These are phyloP conservation scores for Suhomyces bribrorum DNA, from an alignment of 1,139 yeast species.

Conservation along the genomic window DNA sequence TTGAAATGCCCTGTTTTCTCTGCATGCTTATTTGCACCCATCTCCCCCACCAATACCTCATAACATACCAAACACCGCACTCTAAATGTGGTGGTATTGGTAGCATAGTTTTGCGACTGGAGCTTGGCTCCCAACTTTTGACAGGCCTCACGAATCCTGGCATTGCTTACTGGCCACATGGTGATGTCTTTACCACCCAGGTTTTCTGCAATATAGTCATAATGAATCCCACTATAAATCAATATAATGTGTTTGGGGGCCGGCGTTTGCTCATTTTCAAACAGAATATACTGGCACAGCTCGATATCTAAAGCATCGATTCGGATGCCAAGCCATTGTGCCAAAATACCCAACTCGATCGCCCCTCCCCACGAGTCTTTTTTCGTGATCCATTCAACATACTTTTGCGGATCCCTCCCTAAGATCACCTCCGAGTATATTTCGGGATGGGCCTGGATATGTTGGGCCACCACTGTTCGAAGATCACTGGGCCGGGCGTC, in stretches of 20 bases:
- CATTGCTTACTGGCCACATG: constrained; percentile 10
- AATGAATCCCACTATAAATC: constrained; percentile 74
- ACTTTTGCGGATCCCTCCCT: constrained; percentile 53
- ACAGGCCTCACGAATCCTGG: constrained; percentile 38
- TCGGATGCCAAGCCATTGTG: constrained; percentile 53
- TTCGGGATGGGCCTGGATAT: constrained; percentile 45
- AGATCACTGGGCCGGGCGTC: constrained; percentile 40
- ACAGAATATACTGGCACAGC: constrained; percentile 59
- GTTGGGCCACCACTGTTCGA: constrained; percentile 47
- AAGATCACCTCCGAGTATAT: constrained; percentile 59
- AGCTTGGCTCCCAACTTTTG: constrained; percentile 44
- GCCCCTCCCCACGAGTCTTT: constrained; percentile 86
- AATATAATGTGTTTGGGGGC: constrained; percentile 49
- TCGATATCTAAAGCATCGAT: constrained; percentile 70
- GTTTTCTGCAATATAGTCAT: constrained; percentile 53
- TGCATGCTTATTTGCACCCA: constrained; percentile 69
- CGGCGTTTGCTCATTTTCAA: constrained; percentile 43
- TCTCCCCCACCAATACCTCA: constrained; percentile 58
- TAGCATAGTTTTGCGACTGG: constrained; percentile 58
- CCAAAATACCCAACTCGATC: constrained; percentile 68
- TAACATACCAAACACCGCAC: constrained; percentile 63
- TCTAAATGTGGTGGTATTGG: constrained; percentile 64
- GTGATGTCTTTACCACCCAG: constrained; percentile 28
- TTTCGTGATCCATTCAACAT: constrained; percentile 61
- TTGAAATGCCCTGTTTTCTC: constrained; percentile 59